Evolutionary conservation across 2,329 filamentous ascomycete genomes (phyloP).

Genomic region (Neopestalotiopsis rosae): DNA sequence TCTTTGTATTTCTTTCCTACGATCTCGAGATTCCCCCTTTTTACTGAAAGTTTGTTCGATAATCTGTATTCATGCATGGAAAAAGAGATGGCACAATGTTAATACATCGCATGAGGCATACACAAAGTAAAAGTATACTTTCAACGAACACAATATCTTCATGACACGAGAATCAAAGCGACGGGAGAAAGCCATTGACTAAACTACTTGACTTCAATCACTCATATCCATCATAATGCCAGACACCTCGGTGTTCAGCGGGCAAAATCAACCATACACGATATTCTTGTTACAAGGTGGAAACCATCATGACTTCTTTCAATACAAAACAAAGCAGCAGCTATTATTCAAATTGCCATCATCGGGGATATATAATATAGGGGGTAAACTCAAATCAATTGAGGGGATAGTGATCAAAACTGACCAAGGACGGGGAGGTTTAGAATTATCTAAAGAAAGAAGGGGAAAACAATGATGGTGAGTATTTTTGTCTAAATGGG

Average conservation of each 20-base stretch:
- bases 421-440: not conserved
- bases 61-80: not conserved
- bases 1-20: not conserved
- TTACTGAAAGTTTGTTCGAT: not conserved
- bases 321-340: not conserved
- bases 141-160: too few species aligned
- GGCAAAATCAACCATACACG: too few species aligned
- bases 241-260: too few species aligned
- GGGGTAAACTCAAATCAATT: not conserved
- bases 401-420: not conserved
- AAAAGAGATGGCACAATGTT: not conserved
- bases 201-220: too few species aligned
- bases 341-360: not conserved
- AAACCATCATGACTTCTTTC: not conserved
- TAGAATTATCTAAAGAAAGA: conserved; percentile 1
- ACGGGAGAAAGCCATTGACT: too few species aligned
- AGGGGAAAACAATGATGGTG: not conserved
- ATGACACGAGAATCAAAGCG: too few species aligned
- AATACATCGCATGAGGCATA: not conserved
- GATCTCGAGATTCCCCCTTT: not conserved
- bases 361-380: not conserved
- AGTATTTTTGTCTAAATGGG: conserved; percentile 4
- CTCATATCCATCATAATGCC: too few species aligned
- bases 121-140: too few species aligned
- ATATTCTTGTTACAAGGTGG: too few species aligned